Base-by-base conservation (phyloP, 1,284 basidiomycete species). In the Gastroboletus turbinatus region DNA sequence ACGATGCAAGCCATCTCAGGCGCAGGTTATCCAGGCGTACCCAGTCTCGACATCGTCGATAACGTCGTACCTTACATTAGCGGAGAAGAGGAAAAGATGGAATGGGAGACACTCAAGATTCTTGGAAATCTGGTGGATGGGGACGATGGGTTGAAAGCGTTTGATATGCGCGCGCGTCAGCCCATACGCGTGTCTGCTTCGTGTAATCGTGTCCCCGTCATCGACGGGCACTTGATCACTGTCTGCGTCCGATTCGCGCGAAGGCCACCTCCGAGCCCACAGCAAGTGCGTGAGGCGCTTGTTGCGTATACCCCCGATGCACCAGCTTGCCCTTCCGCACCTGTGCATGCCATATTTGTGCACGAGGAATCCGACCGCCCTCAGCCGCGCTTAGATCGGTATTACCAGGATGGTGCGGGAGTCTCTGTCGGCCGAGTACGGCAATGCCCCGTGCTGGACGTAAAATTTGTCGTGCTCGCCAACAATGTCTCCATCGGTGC, bases 1-100 rank as follows among this genome's bases (percentile, higher is more conserved):
- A 99, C 97, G 2, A 87, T 99, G 82, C 97, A 99, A 75, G 97
- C 97, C 58, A 96, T 99, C 75, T 96, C 93, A 0, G 97, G 97
- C 44, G 94, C 87, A 0, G 97, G 97, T 29, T 99, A 99, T 77
- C 97, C 97, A 2, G 97, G 97, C 51, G 88, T 98, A 1, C 78
- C 94, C 40, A 83, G 83, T 53, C 81, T 99, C 56, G 97, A 99
- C 75, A 94, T 98, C 69, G 70, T 98, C 63, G 97, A 98, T 78
- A 99, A 99, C 76, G 82, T 99, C 70, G 90, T 99, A 2, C 96
- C 96, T 2, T 90, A 92, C 75, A 99, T 99, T 72, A 76, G 84
- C 38, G 94, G 96, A 39, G 96, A 99, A 72, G 96, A 99, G 72
- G 96, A 99, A 74, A 99, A 99, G 76, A 96, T 99, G 62, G 96